A percentile compares a stretch with the other conserved stretches of the same genome.
phyloP scores from a whole-genome alignment of 805 yeast species.

The Candida patagonica region DNA sequence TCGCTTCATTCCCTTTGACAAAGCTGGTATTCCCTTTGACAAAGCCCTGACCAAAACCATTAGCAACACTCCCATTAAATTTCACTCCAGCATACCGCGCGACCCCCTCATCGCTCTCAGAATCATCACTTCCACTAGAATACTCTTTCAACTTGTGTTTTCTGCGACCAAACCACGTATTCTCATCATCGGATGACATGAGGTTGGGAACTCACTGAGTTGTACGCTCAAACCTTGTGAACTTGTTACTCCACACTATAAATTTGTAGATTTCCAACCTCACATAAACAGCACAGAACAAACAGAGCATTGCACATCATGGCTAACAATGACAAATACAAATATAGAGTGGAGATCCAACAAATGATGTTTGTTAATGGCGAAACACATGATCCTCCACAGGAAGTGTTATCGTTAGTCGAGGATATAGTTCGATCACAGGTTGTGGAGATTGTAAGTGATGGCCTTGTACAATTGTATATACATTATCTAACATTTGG shows the following conservation, averaged over 20 bases:
- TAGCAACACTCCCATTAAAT: too few relatives aligned
- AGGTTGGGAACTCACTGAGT: too few relatives aligned
- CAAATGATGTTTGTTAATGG: conserved; percentile 98
- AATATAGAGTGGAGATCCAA: conserved; percentile 87
- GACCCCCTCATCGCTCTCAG: neutral
- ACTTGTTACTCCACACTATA: neutral
- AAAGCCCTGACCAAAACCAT: too few relatives aligned
- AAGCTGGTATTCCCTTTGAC: neutral
- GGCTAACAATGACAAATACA: conserved; percentile 32
- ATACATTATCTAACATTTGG: neutral
- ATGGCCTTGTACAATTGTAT: neutral
- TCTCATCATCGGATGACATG: neutral
- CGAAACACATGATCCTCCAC: conserved; percentile 88
- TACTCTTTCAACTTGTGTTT: neutral
- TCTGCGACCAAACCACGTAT: neutral
- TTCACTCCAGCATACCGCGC: neutral
- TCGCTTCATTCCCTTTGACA: neutral
- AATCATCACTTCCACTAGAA: neutral
- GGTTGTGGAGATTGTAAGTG: conserved; percentile 64
- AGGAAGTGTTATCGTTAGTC: conserved; percentile 81
- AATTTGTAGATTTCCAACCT: neutral
- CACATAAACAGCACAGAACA: neutral
- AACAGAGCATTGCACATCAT: neutral
- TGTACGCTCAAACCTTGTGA: too few relatives aligned
- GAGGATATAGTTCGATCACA: conserved; percentile 95